phyloP scores from a whole-genome alignment of 108 stramenopile genomes.

The Nitzschia sp. region DNA sequence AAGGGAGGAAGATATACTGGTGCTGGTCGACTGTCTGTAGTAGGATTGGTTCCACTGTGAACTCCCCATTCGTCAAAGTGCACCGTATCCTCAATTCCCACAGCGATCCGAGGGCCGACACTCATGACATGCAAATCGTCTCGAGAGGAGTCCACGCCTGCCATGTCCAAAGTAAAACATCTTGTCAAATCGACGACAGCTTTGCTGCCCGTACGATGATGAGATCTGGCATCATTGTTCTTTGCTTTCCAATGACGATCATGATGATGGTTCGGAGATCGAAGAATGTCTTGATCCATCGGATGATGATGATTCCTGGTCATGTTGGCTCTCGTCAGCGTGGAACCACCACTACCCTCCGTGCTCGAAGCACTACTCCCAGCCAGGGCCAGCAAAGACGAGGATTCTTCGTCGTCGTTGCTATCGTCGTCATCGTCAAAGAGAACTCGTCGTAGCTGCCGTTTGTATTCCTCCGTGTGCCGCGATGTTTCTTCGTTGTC shows the following conservation, averaged over 20 bases:
- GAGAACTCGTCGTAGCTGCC: neutral
- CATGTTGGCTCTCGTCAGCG: neutral
- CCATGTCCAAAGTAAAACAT: neutral
- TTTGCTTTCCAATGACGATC: neutral
- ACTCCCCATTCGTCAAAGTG: neutral
- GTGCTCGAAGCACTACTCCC: neutral
- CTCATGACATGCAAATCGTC: slow-evolving; percentile 4
- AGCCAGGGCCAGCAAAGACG: neutral
- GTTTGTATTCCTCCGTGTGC: neutral
- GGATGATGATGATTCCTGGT: neutral
- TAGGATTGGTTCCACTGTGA: neutral
- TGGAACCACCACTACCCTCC: neutral
- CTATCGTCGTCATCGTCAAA: neutral
- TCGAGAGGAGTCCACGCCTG: neutral
- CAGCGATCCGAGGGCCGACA: neutral
- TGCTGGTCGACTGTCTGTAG: no score
- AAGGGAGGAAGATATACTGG: neutral
- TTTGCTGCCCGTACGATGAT: neutral
- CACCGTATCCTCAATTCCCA: slow-evolving; percentile 3
- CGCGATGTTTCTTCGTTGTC: neutral
- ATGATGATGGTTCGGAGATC: neutral
- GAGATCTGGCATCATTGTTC: neutral
- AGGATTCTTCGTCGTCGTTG: no score
- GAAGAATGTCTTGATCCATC: neutral
- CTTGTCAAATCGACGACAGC: neutral